Conservation (phyloP, 202 grass and related monocot species). For the Carex sylvatica region DNA sequence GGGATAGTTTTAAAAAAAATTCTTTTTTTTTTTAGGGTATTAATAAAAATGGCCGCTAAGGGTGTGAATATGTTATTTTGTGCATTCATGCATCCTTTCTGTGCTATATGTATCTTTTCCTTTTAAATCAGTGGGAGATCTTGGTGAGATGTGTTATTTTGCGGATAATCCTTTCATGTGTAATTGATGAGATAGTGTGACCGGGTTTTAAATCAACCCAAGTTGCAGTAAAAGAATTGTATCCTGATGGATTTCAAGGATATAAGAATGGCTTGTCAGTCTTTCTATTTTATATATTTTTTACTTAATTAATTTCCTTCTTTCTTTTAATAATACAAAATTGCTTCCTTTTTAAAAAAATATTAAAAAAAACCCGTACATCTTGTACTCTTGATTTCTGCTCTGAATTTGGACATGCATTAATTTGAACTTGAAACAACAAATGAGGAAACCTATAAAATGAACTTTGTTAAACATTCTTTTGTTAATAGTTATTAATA, state of each 20-base stretch:
- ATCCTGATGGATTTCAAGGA: conserved; percentile 88
- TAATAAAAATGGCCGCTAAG: too few species aligned
- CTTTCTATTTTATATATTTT: not conserved
- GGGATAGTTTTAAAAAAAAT: too few species aligned
- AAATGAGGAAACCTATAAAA: too few species aligned
- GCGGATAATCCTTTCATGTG: not conserved
- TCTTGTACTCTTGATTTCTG: not conserved
- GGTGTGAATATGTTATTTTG: too few species aligned
- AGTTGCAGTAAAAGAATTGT: conserved; percentile 92
- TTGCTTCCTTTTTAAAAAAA: not conserved
- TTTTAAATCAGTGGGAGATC: too few species aligned
- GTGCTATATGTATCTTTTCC: too few species aligned
- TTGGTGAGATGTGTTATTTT: not conserved
- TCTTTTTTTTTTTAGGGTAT: too few species aligned
- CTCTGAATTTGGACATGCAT: not conserved
- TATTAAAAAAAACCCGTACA: not conserved
- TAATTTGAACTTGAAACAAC: too few species aligned
- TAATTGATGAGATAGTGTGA: conserved; percentile 83
- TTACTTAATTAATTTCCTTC: not conserved
- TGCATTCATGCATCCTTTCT: too few species aligned
- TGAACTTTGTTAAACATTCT: too few species aligned
- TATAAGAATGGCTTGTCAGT: conserved; percentile 98
- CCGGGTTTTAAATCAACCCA: conserved; percentile 65
- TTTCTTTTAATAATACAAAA: not conserved
- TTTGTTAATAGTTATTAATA: not conserved